Conservation (phyloP, 768 basidiomycete genomes). For the Rhodosporidiobolus sp. region DNA sequence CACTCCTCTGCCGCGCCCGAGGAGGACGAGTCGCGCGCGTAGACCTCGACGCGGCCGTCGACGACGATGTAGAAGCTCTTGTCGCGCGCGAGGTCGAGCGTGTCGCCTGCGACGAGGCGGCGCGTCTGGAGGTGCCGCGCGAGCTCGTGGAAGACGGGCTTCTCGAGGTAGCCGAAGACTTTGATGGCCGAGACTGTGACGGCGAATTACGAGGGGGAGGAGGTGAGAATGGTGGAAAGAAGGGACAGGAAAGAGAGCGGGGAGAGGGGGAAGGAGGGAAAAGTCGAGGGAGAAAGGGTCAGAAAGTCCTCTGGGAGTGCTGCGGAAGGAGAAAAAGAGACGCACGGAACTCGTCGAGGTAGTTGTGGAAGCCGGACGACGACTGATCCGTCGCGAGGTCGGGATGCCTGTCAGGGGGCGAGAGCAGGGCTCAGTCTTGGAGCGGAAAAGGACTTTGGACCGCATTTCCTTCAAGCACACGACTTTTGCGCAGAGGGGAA, state of each 20-base stretch:
- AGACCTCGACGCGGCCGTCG: conserved; percentile 95
- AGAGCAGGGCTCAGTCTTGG: conserved; percentile 31
- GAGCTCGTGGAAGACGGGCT: conserved; percentile 93
- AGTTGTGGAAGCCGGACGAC: conserved; percentile 78
- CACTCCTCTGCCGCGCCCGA: conserved; percentile 46
- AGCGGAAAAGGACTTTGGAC: neutral
- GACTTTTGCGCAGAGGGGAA: neutral
- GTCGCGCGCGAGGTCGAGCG: conserved; percentile 81
- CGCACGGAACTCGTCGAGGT: conserved; percentile 85
- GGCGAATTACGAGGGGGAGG: no score
- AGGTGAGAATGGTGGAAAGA: neutral
- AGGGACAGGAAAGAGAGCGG: neutral
- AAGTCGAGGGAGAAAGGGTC: no score
- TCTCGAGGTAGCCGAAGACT: conserved; percentile 96
- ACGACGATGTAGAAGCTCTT: conserved; percentile 97
- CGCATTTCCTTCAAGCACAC: no score
- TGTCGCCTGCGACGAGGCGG: conserved; percentile 92
- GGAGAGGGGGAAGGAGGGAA: no score
- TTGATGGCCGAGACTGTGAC: conserved; percentile 75
- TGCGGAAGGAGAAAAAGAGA: no score
- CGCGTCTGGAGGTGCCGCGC: conserved; percentile 93
- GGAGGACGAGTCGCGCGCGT: conserved; percentile 57
- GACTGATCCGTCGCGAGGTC: conserved; percentile 73
- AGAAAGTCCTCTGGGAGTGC: no score
- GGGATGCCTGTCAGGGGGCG: conserved; percentile 66